These are phyloP conservation scores for Phytophthora hibernalis DNA, from an alignment of 352 stramenopile species.

Conservation along the genomic window DNA sequence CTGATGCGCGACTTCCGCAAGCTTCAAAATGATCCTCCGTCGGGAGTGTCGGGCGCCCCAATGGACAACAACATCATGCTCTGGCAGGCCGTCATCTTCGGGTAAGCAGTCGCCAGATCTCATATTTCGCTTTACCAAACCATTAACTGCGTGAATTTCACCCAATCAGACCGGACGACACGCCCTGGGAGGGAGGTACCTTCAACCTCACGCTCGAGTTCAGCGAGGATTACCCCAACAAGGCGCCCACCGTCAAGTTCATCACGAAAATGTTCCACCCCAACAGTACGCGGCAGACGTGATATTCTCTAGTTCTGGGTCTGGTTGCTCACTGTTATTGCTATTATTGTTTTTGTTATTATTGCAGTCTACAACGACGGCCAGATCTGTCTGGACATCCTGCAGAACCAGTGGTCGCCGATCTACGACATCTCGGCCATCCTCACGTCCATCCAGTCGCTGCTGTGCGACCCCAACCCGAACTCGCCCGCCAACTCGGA, in stretches of 20 bases:
- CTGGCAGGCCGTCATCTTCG: constrained; percentile 94
- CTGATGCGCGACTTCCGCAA: constrained; percentile 98
- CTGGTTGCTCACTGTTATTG: not conserved
- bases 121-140: not conserved
- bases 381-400: constrained; percentile 98
- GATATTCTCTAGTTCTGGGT: too few relatives aligned
- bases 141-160: constrained; percentile 6
- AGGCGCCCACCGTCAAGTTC: constrained; percentile 98
- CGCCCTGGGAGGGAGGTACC: constrained; percentile 98
- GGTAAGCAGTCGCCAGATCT: constrained; percentile 41
- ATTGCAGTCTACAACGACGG: constrained; percentile 90
- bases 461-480: constrained; percentile 99
- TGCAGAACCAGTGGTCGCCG: constrained; percentile 99
- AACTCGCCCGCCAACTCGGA: constrained; percentile 99
- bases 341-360: constrained; percentile 13
- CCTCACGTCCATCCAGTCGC: constrained; percentile 99
- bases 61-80: constrained; percentile 99
- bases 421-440: constrained; percentile 99
- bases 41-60: constrained; percentile 96
- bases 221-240: constrained; percentile 99
- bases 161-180: constrained; percentile 94
- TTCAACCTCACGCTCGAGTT: constrained; percentile 99
- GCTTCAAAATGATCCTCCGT: constrained; percentile 98
- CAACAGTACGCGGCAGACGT: constrained; percentile 86
- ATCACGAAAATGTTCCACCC: constrained; percentile 99